Conservation (phyloP, 139 green algal genomes). For the Nannochloris sp. region DNA sequence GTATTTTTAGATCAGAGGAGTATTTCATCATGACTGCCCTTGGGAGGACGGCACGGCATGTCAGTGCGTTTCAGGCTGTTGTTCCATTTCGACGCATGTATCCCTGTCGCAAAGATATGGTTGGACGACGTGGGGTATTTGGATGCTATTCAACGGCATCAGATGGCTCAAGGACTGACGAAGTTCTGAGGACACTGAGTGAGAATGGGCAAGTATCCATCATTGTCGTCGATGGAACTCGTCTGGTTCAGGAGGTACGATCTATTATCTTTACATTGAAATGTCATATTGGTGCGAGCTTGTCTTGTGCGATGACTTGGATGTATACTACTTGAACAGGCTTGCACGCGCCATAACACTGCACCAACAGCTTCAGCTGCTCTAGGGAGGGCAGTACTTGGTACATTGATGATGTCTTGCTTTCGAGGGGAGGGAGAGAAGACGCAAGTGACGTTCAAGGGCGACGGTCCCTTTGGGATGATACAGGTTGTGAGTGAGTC, state of each 20-base stretch:
- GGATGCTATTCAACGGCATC: not conserved
- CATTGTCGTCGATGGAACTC: constrained; percentile 55
- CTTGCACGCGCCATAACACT: constrained; percentile 34
- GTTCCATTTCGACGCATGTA: no score
- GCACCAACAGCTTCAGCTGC: constrained; percentile 77
- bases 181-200: constrained; percentile 20
- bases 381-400: constrained; percentile 70
- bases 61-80: no score
- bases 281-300: not conserved
- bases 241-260: constrained; percentile 64
- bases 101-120: no score
- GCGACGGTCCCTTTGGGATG: constrained; percentile 57
- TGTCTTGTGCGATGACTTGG: not conserved
- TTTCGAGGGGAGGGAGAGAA: constrained; percentile 68
- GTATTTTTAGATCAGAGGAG: no score
- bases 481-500: constrained; percentile 56
- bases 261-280: constrained; percentile 9
- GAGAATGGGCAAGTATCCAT: constrained; percentile 57
- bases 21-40: no score
- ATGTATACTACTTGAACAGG: not conserved
- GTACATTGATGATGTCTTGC: constrained; percentile 66
- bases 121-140: no score
- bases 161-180: not conserved
- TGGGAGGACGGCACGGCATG: no score
- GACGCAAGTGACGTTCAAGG: constrained; percentile 68